Evolutionary conservation across 1,284 basidiomycete species (phyloP), one percentile per base, ranked within the genome.

Genomic region (Heterobasidion annosum): DNA sequence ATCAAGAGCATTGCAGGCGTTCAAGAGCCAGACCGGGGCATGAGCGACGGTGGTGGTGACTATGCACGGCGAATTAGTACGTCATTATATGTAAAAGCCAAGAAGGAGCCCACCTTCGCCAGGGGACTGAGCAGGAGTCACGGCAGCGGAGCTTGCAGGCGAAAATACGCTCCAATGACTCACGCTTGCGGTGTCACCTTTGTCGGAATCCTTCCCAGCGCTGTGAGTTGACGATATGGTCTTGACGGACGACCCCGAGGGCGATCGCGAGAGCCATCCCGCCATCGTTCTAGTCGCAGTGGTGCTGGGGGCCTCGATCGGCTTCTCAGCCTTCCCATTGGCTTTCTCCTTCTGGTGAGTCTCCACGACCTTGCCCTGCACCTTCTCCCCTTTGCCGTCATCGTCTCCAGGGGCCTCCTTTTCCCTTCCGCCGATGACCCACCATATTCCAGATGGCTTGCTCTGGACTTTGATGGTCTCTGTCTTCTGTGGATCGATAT

Each of bases 21-120:
- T 87, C 53, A 89, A 63, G 32, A 89, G 74, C 86, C 86, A 89
- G 0, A 78, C 69, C 0, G 86, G 86, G 5, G 81, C 86, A 56
- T 85, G 77, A 9, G 78, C 73, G 6, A 78, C 71, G 0, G 78
- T 77, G 0, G 79, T 80, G 19, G 77, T 72, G 33, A 68, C 72
- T 76, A 58, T 1, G 45, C 16, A 51, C 53, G 48, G 47, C 40
- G 16, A 42, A 46, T 58, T 32, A 59, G 51, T 53, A 33, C 33
- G 54, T 56, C 34, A 49, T 33, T 12, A 16, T 50, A 15, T 34
- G 7, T 7, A 34, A 44, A 33, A 46, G 32, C 16, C 12, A 48
- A 34, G 35, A 6, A 45, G 45, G 45, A 44, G 59, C 70, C 52
- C 50, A 72, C 69, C 63, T 56, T 64, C 64, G 34, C 65, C 63